Evolutionary conservation across 768 basidiomycete species (phyloP), one percentile per base, ranked within the genome.

Genomic region (Tulasnella sp.): DNA sequence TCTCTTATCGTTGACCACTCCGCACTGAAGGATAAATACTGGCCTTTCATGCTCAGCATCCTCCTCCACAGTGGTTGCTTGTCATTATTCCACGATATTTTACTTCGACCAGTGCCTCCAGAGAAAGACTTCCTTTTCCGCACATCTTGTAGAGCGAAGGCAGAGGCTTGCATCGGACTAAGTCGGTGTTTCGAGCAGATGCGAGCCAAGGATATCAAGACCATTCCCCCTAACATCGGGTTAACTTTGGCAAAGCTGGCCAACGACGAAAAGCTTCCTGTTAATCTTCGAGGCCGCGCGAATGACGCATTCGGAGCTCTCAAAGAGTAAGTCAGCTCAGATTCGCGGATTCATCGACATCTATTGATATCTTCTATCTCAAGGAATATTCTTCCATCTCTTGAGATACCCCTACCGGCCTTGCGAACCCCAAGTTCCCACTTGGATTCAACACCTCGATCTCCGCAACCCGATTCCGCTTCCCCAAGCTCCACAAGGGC

Each of bases 1-100:
- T 44, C 75, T 1, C 75, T 76, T 9, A 76, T 42, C n/a, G 75
- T 76, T 42, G 75, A 76, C 75, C 75, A 54, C 44, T 76, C 75
- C 22, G 34, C 24, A 14, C 20, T 48, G n/a, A 34, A 34, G 44
- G 75, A 76, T 54, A 34, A 44, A 48, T 76, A 76, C 31, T 76
- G 76, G 76, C 42, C 76, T 31, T 50, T 58, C 41, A 76, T 76
- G 76, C 76, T 76, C 46, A 76, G 76, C 31, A 50, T 58, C 14
- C 76, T 76, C 18, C 46, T 76, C 46, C 42, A 76, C 11, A 14
- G 41, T 16, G 48, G 48, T 12, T 37, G 46, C 12, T 22, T 76
- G 24, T 46, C 28, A 22, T 46, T 34, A 11, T 50, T 76, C 18
- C 28, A 37, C 28, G 54, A 44, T 20, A 76, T 76, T 37, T 28